Evolutionary conservation across 305 asterid species (phyloP).

Genomic region (Fraxinus dipetala): DNA sequence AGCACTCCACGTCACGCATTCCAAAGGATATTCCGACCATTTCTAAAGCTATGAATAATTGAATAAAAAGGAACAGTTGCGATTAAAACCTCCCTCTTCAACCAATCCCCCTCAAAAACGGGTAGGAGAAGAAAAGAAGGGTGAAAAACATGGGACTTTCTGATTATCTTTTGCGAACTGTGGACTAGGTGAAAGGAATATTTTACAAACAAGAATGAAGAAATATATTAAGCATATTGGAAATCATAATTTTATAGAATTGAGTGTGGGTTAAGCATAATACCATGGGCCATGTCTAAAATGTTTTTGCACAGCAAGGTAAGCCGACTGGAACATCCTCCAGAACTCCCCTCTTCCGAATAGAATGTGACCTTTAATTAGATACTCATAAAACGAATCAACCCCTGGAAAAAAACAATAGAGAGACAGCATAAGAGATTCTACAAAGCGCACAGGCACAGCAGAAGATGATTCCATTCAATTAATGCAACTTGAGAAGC

Average conservation of each 20-base stretch:
- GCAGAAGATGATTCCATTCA: background rate
- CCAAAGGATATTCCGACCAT: background rate
- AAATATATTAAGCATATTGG: slow-evolving; percentile 5
- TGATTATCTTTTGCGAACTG: slow-evolving; percentile 11
- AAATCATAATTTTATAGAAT: background rate
- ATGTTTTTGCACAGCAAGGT: slow-evolving; percentile 77
- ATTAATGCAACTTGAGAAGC: background rate
- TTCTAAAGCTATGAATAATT: slow-evolving; percentile 1
- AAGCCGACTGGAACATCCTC: slow-evolving; percentile 95
- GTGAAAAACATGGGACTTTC: background rate
- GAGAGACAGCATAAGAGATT: slow-evolving; percentile 19
- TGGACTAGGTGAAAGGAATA: slow-evolving; percentile 4
- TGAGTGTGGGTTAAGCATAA: slow-evolving; percentile 19
- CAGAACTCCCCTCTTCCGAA: slow-evolving; percentile 90
- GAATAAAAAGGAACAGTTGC: background rate
- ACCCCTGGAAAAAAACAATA: slow-evolving; percentile 56
- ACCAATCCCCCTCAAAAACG: background rate
- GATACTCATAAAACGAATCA: slow-evolving; percentile 92
- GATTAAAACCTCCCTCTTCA: slow-evolving; percentile 1
- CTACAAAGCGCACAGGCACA: background rate
- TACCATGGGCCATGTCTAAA: slow-evolving; percentile 93
- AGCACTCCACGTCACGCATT: background rate
- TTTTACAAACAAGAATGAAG: slow-evolving; percentile 19
- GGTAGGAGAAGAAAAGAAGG: slow-evolving; percentile 1
- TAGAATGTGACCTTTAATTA: slow-evolving; percentile 84